phyloP scores from a whole-genome alignment of 352 stramenopile species.

The Globisporangium nodosum region DNA sequence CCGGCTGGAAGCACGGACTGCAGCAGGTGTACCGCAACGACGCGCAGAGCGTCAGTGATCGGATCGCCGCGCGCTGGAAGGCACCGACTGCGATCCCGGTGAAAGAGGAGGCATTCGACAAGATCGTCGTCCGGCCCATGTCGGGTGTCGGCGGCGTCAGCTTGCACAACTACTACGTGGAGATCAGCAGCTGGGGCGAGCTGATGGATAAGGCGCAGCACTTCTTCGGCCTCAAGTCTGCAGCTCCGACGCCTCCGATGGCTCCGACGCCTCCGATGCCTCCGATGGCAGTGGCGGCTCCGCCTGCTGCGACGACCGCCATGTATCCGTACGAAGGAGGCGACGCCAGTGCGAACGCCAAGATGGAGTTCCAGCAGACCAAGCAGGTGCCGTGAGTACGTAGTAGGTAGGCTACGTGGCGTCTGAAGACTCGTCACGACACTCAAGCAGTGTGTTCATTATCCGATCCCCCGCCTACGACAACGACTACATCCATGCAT shows the following conservation, averaged over 20 bases:
- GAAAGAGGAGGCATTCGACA: constrained; percentile 11
- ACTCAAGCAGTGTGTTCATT: no score
- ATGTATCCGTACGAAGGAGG: background rate
- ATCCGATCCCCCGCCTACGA: no score
- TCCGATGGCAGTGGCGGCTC: no score
- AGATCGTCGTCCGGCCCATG: constrained; percentile 1
- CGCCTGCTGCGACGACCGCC: background rate
- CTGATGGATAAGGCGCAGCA: constrained; percentile 1
- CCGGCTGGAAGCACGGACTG: constrained; percentile 1
- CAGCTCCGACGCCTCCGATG: background rate
- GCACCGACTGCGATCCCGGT: constrained; percentile 5
- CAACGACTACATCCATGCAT: no score
- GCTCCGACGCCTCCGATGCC: background rate
- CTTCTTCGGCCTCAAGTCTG: constrained; percentile 5
- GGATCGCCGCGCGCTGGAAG: background rate
- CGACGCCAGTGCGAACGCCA: background rate
- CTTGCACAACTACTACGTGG: constrained; percentile 1
- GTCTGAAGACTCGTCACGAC: no score
- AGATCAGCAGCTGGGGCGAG: constrained; percentile 14
- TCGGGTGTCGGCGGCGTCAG: background rate
- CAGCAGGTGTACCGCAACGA: constrained; percentile 4
- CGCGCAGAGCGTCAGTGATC: constrained; percentile 1
- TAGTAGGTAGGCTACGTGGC: no score
- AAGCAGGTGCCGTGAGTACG: background rate
- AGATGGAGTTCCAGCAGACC: background rate